These are phyloP conservation scores for Cyclostephanos invisitatus DNA, from an alignment of 108 stramenopile genomes.

Conservation along the genomic window DNA sequence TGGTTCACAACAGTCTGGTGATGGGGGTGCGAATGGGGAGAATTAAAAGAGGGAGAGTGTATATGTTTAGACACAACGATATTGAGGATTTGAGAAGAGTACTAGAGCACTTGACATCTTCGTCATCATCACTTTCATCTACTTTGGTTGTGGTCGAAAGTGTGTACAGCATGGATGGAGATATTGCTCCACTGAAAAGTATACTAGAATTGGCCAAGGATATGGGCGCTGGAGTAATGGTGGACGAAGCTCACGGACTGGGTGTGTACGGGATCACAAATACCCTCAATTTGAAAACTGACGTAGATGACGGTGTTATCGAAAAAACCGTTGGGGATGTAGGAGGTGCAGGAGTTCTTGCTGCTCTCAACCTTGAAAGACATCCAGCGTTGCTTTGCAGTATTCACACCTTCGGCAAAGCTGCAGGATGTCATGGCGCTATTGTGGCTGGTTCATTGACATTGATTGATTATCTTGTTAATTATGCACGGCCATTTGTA, in stretches of 20 bases:
- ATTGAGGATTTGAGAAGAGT: conserved; percentile 56
- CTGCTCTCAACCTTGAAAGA: conserved; percentile 64
- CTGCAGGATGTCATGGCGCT: conserved; percentile 95
- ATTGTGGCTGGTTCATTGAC: conserved; percentile 71
- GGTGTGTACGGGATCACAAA: conserved; percentile 77
- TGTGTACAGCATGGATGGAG: conserved; percentile 98
- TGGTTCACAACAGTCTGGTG: conserved; percentile 90
- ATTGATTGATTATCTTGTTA: conserved; percentile 80
- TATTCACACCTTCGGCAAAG: conserved; percentile 96
- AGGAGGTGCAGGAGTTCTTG: conserved; percentile 81
- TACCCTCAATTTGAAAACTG: conserved; percentile 36
- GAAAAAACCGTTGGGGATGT: not conserved
- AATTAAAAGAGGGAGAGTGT: conserved; percentile 37
- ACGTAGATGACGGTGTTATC: not conserved
- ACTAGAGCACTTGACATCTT: conserved; percentile 43
- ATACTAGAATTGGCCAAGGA: conserved; percentile 66
- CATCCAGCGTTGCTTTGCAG: conserved; percentile 84
- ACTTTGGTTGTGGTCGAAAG: conserved; percentile 90
- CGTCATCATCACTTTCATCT: conserved; percentile 20
- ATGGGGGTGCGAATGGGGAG: conserved; percentile 84
- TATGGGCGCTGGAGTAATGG: conserved; percentile 69
- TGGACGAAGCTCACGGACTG: conserved; percentile 92
- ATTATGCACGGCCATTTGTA: conserved; percentile 94
- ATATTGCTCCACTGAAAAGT: conserved; percentile 83
- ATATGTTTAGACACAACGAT: conserved; percentile 87